Evolutionary conservation across 305 asterid species (phyloP).

Genomic region (Solanum hybrid): DNA sequence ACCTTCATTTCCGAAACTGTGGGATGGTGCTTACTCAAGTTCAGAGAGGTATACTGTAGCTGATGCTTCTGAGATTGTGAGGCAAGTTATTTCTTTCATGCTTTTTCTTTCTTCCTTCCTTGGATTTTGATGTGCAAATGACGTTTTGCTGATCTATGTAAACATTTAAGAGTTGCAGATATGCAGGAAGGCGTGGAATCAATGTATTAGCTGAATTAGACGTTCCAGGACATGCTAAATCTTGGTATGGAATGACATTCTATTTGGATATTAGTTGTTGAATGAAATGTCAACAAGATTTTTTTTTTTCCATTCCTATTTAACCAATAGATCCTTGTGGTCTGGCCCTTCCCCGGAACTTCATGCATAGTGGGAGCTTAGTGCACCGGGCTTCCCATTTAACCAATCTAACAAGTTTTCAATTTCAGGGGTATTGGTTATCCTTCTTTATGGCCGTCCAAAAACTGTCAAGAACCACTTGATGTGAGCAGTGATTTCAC

Average conservation of each 20-base stretch:
- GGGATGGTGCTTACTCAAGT: constrained; percentile 73
- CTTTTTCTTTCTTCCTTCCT: neutral
- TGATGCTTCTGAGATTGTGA: constrained; percentile 81
- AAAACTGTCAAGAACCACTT: constrained; percentile 63
- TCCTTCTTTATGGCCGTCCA: constrained; percentile 83
- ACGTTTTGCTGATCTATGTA: neutral
- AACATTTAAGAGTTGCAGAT: constrained; percentile 30
- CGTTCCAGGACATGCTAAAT: constrained; percentile 88
- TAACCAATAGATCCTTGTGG: neutral
- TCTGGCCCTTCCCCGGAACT: neutral
- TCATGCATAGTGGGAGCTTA: neutral
- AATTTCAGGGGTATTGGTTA: constrained; percentile 75
- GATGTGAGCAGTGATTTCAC: constrained; percentile 87
- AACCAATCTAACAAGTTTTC: neutral
- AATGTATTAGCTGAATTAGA: constrained; percentile 90
- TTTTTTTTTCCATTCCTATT: too few relatives aligned
- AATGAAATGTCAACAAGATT: neutral
- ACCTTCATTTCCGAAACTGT: constrained; percentile 82
- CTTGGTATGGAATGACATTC: constrained; percentile 44
- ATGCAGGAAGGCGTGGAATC: constrained; percentile 75
- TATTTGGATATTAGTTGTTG: neutral
- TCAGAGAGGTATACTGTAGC: constrained; percentile 62
- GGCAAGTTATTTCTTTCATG: constrained; percentile 38
- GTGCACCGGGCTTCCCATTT: neutral
- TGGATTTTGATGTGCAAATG: neutral